Evolutionary conservation across 352 stramenopile genomes (phyloP), one percentile per base, ranked within the genome.

Genomic region (Globisporangium middletonii): DNA sequence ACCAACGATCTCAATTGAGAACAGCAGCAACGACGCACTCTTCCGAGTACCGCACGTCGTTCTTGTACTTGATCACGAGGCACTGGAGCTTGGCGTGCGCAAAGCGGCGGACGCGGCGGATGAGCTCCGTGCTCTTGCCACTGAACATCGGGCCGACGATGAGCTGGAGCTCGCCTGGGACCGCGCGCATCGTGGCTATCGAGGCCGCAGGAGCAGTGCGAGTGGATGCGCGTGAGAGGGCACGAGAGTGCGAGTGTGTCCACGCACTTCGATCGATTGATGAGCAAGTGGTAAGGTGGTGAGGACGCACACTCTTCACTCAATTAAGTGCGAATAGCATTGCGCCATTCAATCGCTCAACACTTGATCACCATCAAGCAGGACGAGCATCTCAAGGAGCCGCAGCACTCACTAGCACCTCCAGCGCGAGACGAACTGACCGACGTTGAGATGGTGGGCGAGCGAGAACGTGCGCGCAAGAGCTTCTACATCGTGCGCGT

Each of bases 121-220:
- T 84, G 62, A 94, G 81, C 63, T 94, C 85, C 45, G 83, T 94
- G 63, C 76, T 91, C 65, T 94, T 94, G 65, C 85, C 85, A 58
- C 82, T 93, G 66, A 93, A 94, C 85, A 94, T 94, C 54, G 85
- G 83, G 6, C 85, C 85, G 42, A 94, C 76, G 53, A 94, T 93
- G 38, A 94, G 76, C 65, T 94, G 79, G 55, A 94, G 58, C 59
- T 83, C 69, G 43, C 83, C 81, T 33, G 72, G 69, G 23, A 84
- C 57, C 4, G 65, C 62, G 47, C 59, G 59, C 59, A 65, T 65
- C 4, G 35, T 50, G 4, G 3, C n/a, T 18, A 19, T 33, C 8
- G 18, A 11, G n/a, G 35, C 4, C 18, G 33, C 33, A 38, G 33
- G 7, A 12, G 33, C 33, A 38, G 7, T 9, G 12, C 33, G 33